Evolutionary conservation across 1,284 basidiomycete genomes (phyloP).

Genomic region (Cutaneotrichosporon arboriforme): DNA sequence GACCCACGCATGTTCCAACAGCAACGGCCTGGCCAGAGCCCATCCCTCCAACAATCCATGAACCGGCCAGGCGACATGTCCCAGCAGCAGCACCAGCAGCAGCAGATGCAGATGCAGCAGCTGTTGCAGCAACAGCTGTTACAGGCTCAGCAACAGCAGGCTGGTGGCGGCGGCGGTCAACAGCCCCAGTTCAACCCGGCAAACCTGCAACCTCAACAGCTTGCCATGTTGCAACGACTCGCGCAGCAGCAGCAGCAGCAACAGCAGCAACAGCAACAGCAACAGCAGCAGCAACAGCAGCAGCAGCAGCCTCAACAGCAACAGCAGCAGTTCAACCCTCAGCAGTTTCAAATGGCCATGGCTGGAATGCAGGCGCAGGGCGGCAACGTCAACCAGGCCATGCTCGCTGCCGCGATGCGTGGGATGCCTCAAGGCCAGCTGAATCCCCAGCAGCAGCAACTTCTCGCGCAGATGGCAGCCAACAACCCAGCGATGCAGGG

Average conservation of each 20-base stretch:
- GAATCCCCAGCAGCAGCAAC: constrained; percentile 13
- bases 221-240: constrained; percentile 29
- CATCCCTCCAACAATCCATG: neutral
- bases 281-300: constrained; percentile 13
- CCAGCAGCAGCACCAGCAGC: constrained; percentile 10
- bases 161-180: neutral
- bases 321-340: constrained; percentile 20
- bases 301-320: constrained; percentile 26
- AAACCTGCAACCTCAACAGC: constrained; percentile 26
- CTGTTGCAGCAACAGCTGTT: constrained; percentile 12
- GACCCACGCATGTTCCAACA: constrained; percentile 25
- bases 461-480: constrained; percentile 3
- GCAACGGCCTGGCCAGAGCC: constrained; percentile 13
- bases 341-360: constrained; percentile 33
- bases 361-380: constrained; percentile 17
- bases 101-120: constrained; percentile 12
- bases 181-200: constrained; percentile 16
- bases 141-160: constrained; percentile 4
- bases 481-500: constrained; percentile 2
- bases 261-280: constrained; percentile 2
- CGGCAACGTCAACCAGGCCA: constrained; percentile 13
- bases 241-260: constrained; percentile 11
- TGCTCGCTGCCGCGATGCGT: constrained; percentile 17
- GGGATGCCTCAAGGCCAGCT: constrained; percentile 12
- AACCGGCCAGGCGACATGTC: constrained; percentile 23